Base-by-base conservation (phyloP, 352 stramenopile genomes). In the Phytophthora crassamura region DNA sequence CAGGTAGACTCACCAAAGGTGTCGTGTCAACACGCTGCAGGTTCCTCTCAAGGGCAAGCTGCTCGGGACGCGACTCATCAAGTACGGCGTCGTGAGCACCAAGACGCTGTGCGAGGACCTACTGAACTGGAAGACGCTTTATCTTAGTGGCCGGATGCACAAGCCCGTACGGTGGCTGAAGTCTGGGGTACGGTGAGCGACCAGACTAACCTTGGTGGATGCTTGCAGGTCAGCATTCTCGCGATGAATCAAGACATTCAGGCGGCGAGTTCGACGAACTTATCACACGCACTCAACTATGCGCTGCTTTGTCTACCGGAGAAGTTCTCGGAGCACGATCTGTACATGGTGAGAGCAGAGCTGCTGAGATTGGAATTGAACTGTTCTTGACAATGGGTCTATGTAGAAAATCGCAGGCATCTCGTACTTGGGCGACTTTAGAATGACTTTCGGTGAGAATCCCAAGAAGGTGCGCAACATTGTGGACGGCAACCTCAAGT, bases 401-500 rank as follows among this genome's bases (percentile, higher is more conserved):
- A 12, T 62, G 45, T 40, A 95, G 87, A 90, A 87, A 73, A 95
- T 97, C 30, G 90, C 90, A 14, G 86, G 89, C 3, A 95, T 97
- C 45, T 97, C 90, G 42, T 97, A 97, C 67, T 46, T 90, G 14
- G 90, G 90, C 34, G 90, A 97, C 65, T 96, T 97, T 52, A 86
- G 90, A 34, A 97, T 97, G 90, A 86, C 74, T 28, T 96, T 97
- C 61, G 88, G 88, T 7, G 90, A 97, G 66, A 97, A 97, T 64
- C 90, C 89, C 6, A 90, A 90, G 56, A 97, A 97, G 52, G 90
- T 97, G 20, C 84, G 86, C 59, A 97, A 97, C 62, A 97, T 97
- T 65, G 90, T 97, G 20, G 80, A 86, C n/a, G 82, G 86, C 60
- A 96, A 94, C 69, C 75, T 92, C 28, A 77, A 78, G 25, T 76